Evolutionary conservation across 306 rosid genomes (phyloP).

Genomic region (Argentina anserina): DNA sequence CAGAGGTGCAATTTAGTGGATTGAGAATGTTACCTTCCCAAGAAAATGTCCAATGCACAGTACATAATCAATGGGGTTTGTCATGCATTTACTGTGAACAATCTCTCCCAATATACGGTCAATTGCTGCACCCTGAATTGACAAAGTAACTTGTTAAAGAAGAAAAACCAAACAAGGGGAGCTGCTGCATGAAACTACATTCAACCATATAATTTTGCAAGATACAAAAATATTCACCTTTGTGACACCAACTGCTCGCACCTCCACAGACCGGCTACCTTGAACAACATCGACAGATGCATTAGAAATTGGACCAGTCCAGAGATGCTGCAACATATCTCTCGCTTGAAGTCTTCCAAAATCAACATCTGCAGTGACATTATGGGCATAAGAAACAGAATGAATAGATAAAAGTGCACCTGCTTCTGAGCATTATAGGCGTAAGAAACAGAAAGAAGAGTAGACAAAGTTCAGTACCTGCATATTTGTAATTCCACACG

Average conservation of each 20-base stretch:
- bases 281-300: conserved; percentile 94
- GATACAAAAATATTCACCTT: conserved; percentile 50
- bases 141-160: not conserved
- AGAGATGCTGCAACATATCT: conserved; percentile 97
- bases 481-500: conserved; percentile 94
- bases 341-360: conserved; percentile 94
- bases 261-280: conserved; percentile 94
- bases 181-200: conserved; percentile 16
- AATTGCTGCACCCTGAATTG: conserved; percentile 85
- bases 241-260: conserved; percentile 91
- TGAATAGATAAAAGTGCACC: not conserved
- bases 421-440: not conserved
- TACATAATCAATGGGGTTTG: conserved; percentile 83
- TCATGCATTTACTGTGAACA: conserved; percentile 90
- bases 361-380: conserved; percentile 58
- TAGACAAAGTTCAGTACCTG: too few species aligned
- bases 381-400: conserved; percentile 17
- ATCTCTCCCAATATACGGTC: conserved; percentile 97
- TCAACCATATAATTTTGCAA: conserved; percentile 8
- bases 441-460: too few species aligned
- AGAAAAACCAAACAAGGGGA: not conserved
- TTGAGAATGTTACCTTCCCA: conserved; percentile 58
- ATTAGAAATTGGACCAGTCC: conserved; percentile 97
- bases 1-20: not conserved
- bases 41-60: conserved; percentile 92